Conservation (phyloP, 345 rosid species). For the Populus tremula region DNA sequence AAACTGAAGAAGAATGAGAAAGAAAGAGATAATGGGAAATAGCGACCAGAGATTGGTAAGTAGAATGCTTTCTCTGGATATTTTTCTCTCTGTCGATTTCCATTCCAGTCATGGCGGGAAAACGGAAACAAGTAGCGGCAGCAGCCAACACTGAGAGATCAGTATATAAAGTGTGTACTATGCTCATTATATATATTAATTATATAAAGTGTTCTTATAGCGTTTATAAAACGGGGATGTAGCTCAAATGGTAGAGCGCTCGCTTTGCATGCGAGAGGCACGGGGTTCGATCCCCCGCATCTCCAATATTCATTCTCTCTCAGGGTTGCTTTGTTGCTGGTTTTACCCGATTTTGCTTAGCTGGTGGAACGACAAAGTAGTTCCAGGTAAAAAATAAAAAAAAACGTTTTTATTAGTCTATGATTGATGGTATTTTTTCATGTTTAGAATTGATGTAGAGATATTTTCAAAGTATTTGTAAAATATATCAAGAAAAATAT, state of each 20-base stretch:
- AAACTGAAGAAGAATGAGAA: background rate
- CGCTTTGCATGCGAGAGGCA: conserved; percentile 49
- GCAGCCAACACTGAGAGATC: background rate
- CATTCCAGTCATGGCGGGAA: conserved; percentile 47
- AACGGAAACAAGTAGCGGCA: background rate
- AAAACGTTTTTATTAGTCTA: too few relatives aligned
- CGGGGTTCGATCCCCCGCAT: conserved; percentile 43
- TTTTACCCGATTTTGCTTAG: too few relatives aligned
- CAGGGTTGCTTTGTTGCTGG: too few relatives aligned
- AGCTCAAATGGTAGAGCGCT: conserved; percentile 52
- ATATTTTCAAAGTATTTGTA: too few relatives aligned
- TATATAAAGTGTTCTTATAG: too few relatives aligned
- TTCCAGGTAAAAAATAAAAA: too few relatives aligned
- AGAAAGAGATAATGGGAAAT: background rate
- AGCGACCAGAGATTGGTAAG: conserved; percentile 47
- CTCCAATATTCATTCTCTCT: background rate
- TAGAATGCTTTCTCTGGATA: conserved; percentile 55
- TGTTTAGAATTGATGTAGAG: too few relatives aligned
- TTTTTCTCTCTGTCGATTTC: conserved; percentile 45
- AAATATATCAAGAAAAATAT: too few relatives aligned
- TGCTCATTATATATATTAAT: too few relatives aligned
- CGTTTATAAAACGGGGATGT: conserved; percentile 19
- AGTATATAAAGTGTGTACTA: too few relatives aligned
- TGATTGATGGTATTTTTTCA: too few relatives aligned
- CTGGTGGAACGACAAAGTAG: too few relatives aligned